These are phyloP conservation scores for Phytophthora melonis DNA, from an alignment of 352 stramenopile genomes.

Conservation along the genomic window DNA sequence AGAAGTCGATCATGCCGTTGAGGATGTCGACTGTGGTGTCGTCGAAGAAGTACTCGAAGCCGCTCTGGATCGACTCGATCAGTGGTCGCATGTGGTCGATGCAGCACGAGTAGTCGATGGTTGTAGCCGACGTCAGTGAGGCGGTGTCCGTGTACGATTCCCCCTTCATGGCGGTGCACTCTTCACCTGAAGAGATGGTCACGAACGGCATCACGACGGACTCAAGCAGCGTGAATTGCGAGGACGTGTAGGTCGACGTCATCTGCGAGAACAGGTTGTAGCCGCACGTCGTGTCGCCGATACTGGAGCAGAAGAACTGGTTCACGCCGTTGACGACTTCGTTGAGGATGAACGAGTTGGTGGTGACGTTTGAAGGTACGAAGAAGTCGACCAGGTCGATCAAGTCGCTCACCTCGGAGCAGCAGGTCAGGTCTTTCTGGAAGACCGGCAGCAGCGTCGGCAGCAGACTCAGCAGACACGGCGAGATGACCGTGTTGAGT, in stretches of 20 bases:
- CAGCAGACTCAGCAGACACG: constrained; percentile 45
- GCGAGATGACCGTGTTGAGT: constrained; percentile 45
- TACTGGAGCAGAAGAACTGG: constrained; percentile 54
- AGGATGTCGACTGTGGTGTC: constrained; percentile 48
- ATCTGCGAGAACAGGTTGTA: constrained; percentile 53
- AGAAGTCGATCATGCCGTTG: constrained; percentile 60
- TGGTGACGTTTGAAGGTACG: constrained; percentile 48
- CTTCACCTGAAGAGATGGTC: constrained; percentile 41
- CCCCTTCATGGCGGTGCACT: constrained; percentile 52
- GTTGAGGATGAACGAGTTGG: constrained; percentile 53
- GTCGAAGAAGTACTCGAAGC: constrained; percentile 52
- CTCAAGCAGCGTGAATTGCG: constrained; percentile 50
- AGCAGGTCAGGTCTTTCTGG: constrained; percentile 48
- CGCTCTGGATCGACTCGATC: constrained; percentile 48
- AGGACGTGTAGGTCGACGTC: constrained; percentile 49
- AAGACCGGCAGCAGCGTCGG: constrained; percentile 39
- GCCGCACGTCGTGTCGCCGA: constrained; percentile 44
- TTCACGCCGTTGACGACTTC: constrained; percentile 59
- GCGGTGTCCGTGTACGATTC: constrained; percentile 50
- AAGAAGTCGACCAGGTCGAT: constrained; percentile 57
- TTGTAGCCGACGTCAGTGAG: constrained; percentile 40
- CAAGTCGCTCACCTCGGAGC: constrained; percentile 52
- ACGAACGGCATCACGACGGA: constrained; percentile 61
- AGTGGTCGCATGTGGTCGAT: constrained; percentile 52
- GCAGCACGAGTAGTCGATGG: constrained; percentile 59